These are phyloP conservation scores for Lactarius pseudohatsudake DNA, from an alignment of 768 basidiomycete genomes.

Conservation along the genomic window DNA sequence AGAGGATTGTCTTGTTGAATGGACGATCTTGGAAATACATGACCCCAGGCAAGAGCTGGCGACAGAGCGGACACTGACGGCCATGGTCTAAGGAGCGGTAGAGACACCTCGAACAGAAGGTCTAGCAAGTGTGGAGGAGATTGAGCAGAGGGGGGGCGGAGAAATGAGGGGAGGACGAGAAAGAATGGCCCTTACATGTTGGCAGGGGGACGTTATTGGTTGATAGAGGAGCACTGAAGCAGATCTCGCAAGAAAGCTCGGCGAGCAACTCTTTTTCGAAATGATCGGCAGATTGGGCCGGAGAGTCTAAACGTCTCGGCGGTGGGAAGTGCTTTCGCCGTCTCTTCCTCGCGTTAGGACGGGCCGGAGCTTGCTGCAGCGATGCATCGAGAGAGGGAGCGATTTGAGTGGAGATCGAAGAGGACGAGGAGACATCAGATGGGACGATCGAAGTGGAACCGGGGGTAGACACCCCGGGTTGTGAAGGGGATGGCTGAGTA, in stretches of 20 bases:
- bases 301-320: conserved; percentile 33
- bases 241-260: conserved; percentile 89
- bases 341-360: conserved; percentile 33
- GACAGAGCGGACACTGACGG: conserved; percentile 80
- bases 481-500: conserved; percentile 23
- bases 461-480: conserved; percentile 31
- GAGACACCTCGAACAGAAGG: conserved; percentile 88
- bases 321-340: conserved; percentile 34
- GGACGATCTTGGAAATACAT: conserved; percentile 81
- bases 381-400: conserved; percentile 15
- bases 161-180: conserved; percentile 18
- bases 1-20: conserved; percentile 65
- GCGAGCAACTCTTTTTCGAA: conserved; percentile 63
- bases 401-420: conserved; percentile 16
- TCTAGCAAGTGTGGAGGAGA: conserved; percentile 46
- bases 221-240: conserved; percentile 79
- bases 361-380: conserved; percentile 28
- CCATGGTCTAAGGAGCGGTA: conserved; percentile 89
- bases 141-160: conserved; percentile 2
- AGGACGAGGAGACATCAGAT: conserved; percentile 37
- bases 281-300: conserved; percentile 35
- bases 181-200: conserved; percentile 64
- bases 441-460: conserved; percentile 40
- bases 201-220: conserved; percentile 91
- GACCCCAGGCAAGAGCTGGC: conserved; percentile 71